Base-by-base conservation (phyloP, 306 rosid genomes). In the Calophaca sinica region DNA sequence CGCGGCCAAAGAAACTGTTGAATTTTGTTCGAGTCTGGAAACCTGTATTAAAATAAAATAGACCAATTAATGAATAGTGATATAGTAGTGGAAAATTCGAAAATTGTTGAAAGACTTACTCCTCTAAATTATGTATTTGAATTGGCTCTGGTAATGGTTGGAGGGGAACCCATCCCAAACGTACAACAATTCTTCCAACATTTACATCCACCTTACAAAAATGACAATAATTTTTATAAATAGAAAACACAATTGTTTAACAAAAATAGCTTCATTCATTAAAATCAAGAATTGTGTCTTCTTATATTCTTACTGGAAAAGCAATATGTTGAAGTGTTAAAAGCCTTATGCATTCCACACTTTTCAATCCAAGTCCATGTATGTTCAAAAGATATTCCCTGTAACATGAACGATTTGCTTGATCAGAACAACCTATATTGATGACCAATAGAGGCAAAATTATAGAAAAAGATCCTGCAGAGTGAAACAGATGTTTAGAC, bases 161-260 rank as follows among this genome's bases (percentile, higher is more conserved):
- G 14, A 93, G 81, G 4, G 92, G 96, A 76, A 88, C 93, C 97
- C 98, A 90, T n/a, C 96, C 97, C 36, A 93, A 55, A n/a, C 96
- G 91, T 20, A 87, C 81, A 0, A 80, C 91, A 63, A 93, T 89
- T 49, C 97, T 80, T n/a, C 81, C 93, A 64, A 93, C 98, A 72
- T 93, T 93, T 41, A 91, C 89, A 44, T 91, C 98, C 79, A 91
- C 97, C 97, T 87, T 63, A 8, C 7, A 80, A 46, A 45, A 53
- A 11, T 5, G 1, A 64, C 2, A 48, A 42, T 13, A 31, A 1
- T 13, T n/a, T 52, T 5, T 4, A 42, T 1, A 38, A 42, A 2
- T 12, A 54, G n/a, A 60, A 9, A 48, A 13, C 5, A 35, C 10
- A 3, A 0, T 11, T 48, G n/a, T 35, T 9, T 10, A 28, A 68